Evolutionary conservation across 2,329 filamentous ascomycete genomes (phyloP).

Genomic region (Blumeriella jaapii): DNA sequence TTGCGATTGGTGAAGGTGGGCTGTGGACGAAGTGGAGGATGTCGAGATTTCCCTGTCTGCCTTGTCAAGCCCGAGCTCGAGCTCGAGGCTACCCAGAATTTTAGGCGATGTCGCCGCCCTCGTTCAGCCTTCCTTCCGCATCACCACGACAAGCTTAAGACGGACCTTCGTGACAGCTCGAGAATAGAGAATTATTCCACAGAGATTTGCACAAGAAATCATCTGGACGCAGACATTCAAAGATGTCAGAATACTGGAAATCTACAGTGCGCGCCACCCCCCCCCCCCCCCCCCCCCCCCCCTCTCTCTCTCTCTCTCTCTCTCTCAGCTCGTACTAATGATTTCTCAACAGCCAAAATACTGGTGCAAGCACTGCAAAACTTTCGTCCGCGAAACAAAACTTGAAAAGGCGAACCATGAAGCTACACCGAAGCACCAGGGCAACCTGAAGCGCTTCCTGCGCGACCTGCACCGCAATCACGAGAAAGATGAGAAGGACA

Average conservation of each 20-base stretch:
- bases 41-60: slow-evolving; percentile 3
- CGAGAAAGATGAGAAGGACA: slow-evolving; percentile 69
- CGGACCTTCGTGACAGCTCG: not conserved
- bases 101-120: slow-evolving; percentile 14
- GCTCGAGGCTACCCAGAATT: slow-evolving; percentile 15
- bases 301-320: no score
- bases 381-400: slow-evolving; percentile 83
- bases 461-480: slow-evolving; percentile 79
- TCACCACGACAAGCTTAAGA: no score
- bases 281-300: not conserved
- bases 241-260: slow-evolving; percentile 98
- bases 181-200: not conserved
- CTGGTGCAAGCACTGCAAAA: slow-evolving; percentile 96
- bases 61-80: not conserved
- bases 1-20: no score
- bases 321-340: not conserved
- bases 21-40: no score
- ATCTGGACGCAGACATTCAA: slow-evolving; percentile 2
- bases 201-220: not conserved
- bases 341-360: slow-evolving; percentile 54
- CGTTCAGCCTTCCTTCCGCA: no score
- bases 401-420: slow-evolving; percentile 87
- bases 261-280: slow-evolving; percentile 50
- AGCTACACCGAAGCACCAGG: slow-evolving; percentile 73
- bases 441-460: slow-evolving; percentile 76